Percentiles rank a stretch among this genome's conserved stretches.
phyloP scores from a whole-genome alignment of 441 rosid genomes.

The Adansonia rubrostipa region DNA sequence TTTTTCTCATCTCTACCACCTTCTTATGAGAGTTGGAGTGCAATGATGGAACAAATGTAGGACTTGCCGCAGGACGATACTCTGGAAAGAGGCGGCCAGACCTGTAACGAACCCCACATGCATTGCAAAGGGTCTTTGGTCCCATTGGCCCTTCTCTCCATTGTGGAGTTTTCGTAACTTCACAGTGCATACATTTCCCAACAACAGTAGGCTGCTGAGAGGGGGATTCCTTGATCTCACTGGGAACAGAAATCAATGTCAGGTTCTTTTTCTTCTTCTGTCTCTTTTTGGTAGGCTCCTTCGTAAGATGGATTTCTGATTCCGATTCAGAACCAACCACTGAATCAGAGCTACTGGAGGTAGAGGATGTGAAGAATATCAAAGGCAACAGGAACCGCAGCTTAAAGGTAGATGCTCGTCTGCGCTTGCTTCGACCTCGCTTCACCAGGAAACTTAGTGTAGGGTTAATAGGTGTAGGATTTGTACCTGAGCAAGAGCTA shows the following conservation, averaged over 20 bases:
- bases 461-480: conserved; percentile 32
- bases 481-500: conserved; percentile 63
- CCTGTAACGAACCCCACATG: conserved; percentile 90
- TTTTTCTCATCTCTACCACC: conserved; percentile 8
- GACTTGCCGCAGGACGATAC: conserved; percentile 92
- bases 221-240: conserved; percentile 32
- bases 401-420: conserved; percentile 43
- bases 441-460: conserved; percentile 55
- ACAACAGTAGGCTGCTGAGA: conserved; percentile 31
- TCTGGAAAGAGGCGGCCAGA: conserved; percentile 90
- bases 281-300: conserved; percentile 48
- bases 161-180: conserved; percentile 85
- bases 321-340: conserved; percentile 40
- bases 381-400: conserved; percentile 37
- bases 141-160: conserved; percentile 98
- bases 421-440: conserved; percentile 81
- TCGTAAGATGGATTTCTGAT: conserved; percentile 36
- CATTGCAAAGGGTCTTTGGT: conserved; percentile 93
- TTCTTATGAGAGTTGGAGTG: conserved; percentile 82
- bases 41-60: conserved; percentile 68
- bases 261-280: conserved; percentile 48
- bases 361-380: conserved; percentile 20
- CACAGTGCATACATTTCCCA: conserved; percentile 79
- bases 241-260: conserved; percentile 38
- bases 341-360: conserved; percentile 30